phyloP scores from a whole-genome alignment of 768 basidiomycete species.

The Collybia mongolica region DNA sequence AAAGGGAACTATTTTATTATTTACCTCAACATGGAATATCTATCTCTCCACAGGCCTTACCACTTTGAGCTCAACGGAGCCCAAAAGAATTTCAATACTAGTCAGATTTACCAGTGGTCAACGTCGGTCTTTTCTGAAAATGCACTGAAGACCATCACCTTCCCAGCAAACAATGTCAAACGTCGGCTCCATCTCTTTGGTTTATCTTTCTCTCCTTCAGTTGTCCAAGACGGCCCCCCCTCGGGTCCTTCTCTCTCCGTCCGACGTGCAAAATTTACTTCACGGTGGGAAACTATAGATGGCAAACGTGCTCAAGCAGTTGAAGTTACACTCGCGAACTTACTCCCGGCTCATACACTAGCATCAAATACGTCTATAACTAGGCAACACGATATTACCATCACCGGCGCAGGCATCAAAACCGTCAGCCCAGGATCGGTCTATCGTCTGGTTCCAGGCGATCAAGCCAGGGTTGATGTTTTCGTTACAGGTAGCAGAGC shows the following conservation, averaged over 20 bases:
- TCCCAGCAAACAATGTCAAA: slow-evolving; percentile 29
- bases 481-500: slow-evolving; percentile 34
- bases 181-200: slow-evolving; percentile 46
- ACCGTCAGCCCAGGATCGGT: slow-evolving; percentile 42
- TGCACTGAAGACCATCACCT: slow-evolving; percentile 39
- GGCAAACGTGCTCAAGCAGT: slow-evolving; percentile 43
- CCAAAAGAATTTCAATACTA: slow-evolving; percentile 38
- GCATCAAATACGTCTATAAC: slow-evolving; percentile 28
- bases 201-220: slow-evolving; percentile 37
- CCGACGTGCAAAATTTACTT: slow-evolving; percentile 42
- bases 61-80: slow-evolving; percentile 36
- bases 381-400: slow-evolving; percentile 31
- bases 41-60: slow-evolving; percentile 34
- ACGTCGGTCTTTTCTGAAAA: slow-evolving; percentile 38
- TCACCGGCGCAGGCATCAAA: slow-evolving; percentile 34
- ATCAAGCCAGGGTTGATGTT: slow-evolving; percentile 51
- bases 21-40: background rate
- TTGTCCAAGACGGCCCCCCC: slow-evolving; percentile 4
- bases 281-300: slow-evolving; percentile 41
- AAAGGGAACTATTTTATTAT: background rate
- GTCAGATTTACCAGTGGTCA: slow-evolving; percentile 45
- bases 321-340: slow-evolving; percentile 51
- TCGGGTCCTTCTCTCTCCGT: slow-evolving; percentile 32
- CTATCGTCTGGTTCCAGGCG: slow-evolving; percentile 46
- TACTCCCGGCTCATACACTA: slow-evolving; percentile 33